Evolutionary conservation across 371 early-diverging fungal genomes (phyloP).

Genomic region (Mucor velutinosus): DNA sequence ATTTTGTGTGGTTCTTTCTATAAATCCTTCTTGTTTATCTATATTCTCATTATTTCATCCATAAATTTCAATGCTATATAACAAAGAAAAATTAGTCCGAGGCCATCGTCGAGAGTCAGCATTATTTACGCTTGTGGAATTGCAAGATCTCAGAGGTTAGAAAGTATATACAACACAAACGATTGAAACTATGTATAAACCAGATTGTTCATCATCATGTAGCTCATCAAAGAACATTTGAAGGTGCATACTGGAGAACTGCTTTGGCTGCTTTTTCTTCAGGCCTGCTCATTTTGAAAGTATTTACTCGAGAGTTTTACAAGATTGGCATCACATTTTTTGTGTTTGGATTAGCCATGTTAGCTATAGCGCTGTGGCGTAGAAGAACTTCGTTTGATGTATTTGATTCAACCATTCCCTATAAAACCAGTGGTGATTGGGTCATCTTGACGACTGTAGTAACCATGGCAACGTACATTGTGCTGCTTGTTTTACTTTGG

Average conservation of each 20-base stretch:
- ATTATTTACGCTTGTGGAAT: slow-evolving; percentile 36
- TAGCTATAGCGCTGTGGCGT: slow-evolving; percentile 66
- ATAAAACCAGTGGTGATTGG: slow-evolving; percentile 54
- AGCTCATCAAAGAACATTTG: slow-evolving; percentile 78
- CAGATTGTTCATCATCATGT: neutral
- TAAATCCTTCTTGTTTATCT: slow-evolving; percentile 6
- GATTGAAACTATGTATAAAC: neutral
- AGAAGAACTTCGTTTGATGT: slow-evolving; percentile 53
- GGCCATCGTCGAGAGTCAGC: slow-evolving; percentile 49
- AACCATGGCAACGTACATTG: slow-evolving; percentile 51
- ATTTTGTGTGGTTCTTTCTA: neutral
- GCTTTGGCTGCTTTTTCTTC: slow-evolving; percentile 68
- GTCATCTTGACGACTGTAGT: slow-evolving; percentile 54
- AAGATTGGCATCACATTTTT: slow-evolving; percentile 76
- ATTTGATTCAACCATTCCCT: slow-evolving; percentile 47
- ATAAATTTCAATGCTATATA: neutral
- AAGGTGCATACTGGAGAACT: slow-evolving; percentile 82
- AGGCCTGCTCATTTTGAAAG: slow-evolving; percentile 65
- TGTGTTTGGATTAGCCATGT: slow-evolving; percentile 66
- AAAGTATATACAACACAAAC: neutral
- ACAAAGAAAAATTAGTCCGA: slow-evolving; percentile 35
- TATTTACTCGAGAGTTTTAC: slow-evolving; percentile 72
- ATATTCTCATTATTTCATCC: neutral
- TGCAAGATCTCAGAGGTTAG: slow-evolving; percentile 48
- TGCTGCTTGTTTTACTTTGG: slow-evolving; percentile 48